A percentile compares a stretch with the other conserved stretches of the same genome.
These are phyloP conservation scores for Themeda triandra DNA, from an alignment of 176 grass and related monocot species.

Conservation along the genomic window DNA sequence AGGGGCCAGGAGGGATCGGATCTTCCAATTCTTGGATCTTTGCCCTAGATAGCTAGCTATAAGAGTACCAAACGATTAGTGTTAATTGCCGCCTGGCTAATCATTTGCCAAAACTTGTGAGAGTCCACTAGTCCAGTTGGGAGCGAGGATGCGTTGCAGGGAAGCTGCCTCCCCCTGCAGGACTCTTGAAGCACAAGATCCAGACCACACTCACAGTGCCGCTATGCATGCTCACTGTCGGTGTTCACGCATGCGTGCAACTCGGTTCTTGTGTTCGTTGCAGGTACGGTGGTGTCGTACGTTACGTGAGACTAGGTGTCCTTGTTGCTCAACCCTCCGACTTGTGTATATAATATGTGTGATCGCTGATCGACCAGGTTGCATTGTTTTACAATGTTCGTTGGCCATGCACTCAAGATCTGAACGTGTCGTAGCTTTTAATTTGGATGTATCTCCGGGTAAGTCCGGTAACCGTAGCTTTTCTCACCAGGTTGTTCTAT, in stretches of 20 bases:
- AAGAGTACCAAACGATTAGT: slow-evolving; percentile 34
- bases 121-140: neutral
- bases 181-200: slow-evolving; percentile 41
- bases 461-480: neutral
- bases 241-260: neutral
- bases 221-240: slow-evolving; percentile 28
- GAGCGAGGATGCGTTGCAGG: slow-evolving; percentile 26
- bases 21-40: slow-evolving; percentile 21
- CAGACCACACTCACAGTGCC: neutral
- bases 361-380: neutral
- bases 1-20: neutral
- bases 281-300: neutral
- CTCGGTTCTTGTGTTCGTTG: neutral
- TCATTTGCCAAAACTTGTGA: slow-evolving; percentile 48
- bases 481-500: neutral
- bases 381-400: neutral
- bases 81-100: slow-evolving; percentile 17
- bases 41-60: neutral
- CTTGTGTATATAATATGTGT: neutral
- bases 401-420: neutral
- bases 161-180: slow-evolving; percentile 11
- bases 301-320: neutral
- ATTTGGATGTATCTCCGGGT: neutral
- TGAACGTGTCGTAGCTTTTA: neutral
- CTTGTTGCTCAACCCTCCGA: neutral